Evolutionary conservation across 1,139 yeast species (phyloP).

Genomic region (Wickerhamiella infanticola): DNA sequence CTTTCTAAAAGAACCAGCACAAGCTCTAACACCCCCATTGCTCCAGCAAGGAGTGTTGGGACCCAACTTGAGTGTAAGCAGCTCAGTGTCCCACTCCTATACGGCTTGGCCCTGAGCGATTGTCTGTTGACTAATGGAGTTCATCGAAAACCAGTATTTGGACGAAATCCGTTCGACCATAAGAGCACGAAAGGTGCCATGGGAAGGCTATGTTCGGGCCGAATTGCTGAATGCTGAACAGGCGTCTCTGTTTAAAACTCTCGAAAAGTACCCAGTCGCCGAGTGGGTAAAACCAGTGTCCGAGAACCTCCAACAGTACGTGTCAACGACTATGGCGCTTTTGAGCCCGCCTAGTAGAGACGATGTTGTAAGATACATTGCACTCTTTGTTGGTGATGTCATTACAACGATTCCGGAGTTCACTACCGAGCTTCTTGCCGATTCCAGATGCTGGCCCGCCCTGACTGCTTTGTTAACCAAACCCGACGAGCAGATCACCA

Average conservation of each 20-base stretch:
- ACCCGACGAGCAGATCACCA: slow-evolving; percentile 25
- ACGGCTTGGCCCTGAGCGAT: too few species aligned
- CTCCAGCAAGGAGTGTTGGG: too few species aligned
- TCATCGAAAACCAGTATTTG: slow-evolving; percentile 39
- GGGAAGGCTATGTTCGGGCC: slow-evolving; percentile 83
- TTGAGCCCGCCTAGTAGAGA: slow-evolving; percentile 40
- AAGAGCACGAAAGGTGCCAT: slow-evolving; percentile 72
- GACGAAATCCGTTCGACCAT: slow-evolving; percentile 62
- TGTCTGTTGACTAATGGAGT: slow-evolving; percentile 2
- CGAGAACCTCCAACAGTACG: slow-evolving; percentile 36
- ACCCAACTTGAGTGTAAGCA: too few species aligned
- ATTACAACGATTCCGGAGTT: slow-evolving; percentile 34
- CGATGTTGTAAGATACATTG: slow-evolving; percentile 61
- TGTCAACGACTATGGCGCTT: slow-evolving; percentile 40
- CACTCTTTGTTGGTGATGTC: slow-evolving; percentile 55
- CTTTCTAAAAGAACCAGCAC: too few species aligned
- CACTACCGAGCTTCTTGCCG: slow-evolving; percentile 31
- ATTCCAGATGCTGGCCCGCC: slow-evolving; percentile 33
- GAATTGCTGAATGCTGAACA: slow-evolving; percentile 50
- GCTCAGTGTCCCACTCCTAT: too few species aligned
- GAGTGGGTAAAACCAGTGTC: slow-evolving; percentile 21
- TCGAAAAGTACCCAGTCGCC: slow-evolving; percentile 35
- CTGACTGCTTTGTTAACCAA: slow-evolving; percentile 35
- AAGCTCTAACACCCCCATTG: too few species aligned
- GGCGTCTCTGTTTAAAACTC: slow-evolving; percentile 46